Percentiles rank a stretch among this genome's conserved stretches.
Evolutionary conservation across 495 filamentous ascomycete genomes (phyloP).

Genomic region (Penicillium arizonense): DNA sequence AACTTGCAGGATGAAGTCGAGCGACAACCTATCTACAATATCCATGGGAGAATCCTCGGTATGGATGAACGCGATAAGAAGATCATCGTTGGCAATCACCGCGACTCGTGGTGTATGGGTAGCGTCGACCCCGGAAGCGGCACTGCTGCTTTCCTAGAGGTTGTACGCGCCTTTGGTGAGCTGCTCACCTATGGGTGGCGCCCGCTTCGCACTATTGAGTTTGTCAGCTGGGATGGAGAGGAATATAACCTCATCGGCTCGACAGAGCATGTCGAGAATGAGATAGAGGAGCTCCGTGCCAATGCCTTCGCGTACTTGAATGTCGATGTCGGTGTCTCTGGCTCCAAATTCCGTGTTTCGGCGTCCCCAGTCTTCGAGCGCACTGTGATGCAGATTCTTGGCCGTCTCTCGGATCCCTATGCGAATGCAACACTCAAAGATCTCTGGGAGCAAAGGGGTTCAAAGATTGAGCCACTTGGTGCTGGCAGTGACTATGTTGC

Average conservation of each 20-base stretch:
- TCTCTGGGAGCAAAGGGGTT: slow-evolving; percentile 69
- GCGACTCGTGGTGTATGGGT: slow-evolving; percentile 91
- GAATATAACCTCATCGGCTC: slow-evolving; percentile 94
- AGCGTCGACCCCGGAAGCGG: slow-evolving; percentile 83
- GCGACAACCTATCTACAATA: slow-evolving; percentile 84
- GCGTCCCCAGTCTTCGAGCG: slow-evolving; percentile 76
- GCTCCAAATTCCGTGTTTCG: slow-evolving; percentile 68
- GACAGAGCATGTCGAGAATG: slow-evolving; percentile 87
- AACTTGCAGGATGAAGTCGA: slow-evolving; percentile 86
- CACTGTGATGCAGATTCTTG: slow-evolving; percentile 67
- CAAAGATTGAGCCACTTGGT: slow-evolving; percentile 63
- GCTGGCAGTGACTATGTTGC: slow-evolving; percentile 86
- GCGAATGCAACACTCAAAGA: slow-evolving; percentile 70
- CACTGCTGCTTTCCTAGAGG: slow-evolving; percentile 86
- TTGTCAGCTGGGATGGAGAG: slow-evolving; percentile 91
- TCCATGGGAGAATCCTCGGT: slow-evolving; percentile 79
- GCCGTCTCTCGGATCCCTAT: slow-evolving; percentile 68
- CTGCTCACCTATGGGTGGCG: slow-evolving; percentile 75
- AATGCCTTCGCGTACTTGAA: slow-evolving; percentile 85
- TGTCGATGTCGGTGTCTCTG: slow-evolving; percentile 80
- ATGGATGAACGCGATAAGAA: slow-evolving; percentile 79
- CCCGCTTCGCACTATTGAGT: slow-evolving; percentile 89
- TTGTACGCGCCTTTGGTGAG: slow-evolving; percentile 78
- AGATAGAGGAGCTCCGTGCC: slow-evolving; percentile 53
- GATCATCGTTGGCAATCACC: slow-evolving; percentile 90